Conservation (phyloP, 164 flowering plant genomes). For the Chloranthus sessilifolius region DNA sequence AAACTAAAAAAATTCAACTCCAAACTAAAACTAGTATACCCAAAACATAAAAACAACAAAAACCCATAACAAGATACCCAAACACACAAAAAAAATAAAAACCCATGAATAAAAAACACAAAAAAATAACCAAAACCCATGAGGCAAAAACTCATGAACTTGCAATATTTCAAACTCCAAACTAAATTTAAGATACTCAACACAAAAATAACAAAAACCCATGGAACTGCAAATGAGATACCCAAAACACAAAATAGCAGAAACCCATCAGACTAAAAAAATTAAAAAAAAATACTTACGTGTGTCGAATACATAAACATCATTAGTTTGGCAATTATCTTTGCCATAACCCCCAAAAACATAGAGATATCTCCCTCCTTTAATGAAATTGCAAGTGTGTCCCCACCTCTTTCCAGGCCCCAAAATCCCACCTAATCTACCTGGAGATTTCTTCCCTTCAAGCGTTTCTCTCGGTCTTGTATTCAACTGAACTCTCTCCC, state of each 20-base stretch:
- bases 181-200: neutral
- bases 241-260: neutral
- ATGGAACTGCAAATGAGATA: neutral
- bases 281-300: constrained; percentile 24
- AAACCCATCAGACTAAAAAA: neutral
- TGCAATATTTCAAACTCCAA: neutral
- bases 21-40: too few relatives aligned
- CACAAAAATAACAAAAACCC: constrained; percentile 1
- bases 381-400: constrained; percentile 86
- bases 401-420: constrained; percentile 98
- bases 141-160: too few relatives aligned
- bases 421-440: constrained; percentile 17
- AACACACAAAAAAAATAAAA: too few relatives aligned
- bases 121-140: too few relatives aligned
- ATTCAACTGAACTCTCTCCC: constrained; percentile 26
- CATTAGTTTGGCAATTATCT: constrained; percentile 82
- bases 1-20: too few relatives aligned
- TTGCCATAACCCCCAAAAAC: constrained; percentile 92
- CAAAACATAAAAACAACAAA: too few relatives aligned
- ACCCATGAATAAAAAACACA: too few relatives aligned
- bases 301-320: constrained; percentile 86
- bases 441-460: constrained; percentile 29
- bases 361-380: constrained; percentile 74
- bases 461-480: constrained; percentile 16
- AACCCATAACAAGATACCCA: too few relatives aligned